Evolutionary conservation across 306 rosid genomes (phyloP).

Genomic region (Cajanus cajan): DNA sequence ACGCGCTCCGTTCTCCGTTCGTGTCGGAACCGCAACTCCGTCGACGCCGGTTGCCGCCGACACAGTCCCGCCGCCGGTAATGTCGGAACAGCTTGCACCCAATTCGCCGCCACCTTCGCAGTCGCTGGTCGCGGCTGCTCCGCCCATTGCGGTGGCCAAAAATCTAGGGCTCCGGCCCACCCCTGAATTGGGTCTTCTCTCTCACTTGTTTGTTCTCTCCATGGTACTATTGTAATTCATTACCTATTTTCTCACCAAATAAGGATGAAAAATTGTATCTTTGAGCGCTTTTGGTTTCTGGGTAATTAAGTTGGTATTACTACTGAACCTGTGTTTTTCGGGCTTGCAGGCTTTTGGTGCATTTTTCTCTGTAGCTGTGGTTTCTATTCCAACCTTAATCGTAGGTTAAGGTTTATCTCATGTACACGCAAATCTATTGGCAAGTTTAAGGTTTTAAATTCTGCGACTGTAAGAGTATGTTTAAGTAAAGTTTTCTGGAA

Average conservation of each 20-base stretch:
- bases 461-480: too few species aligned
- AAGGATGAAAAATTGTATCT: neutral
- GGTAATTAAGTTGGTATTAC: neutral
- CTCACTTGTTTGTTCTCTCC: constrained; percentile 40
- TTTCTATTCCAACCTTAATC: constrained; percentile 50
- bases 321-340: neutral
- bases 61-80: neutral
- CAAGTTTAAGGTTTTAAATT: neutral
- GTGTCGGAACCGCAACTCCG: neutral
- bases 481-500: too few species aligned
- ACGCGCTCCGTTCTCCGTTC: neutral
- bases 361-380: constrained; percentile 41
- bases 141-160: constrained; percentile 7
- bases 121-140: neutral
- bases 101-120: neutral
- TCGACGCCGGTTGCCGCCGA: neutral
- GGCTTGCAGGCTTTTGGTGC: constrained; percentile 48
- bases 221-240: constrained; percentile 13
- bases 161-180: constrained; percentile 33
- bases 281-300: neutral
- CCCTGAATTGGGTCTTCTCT: constrained; percentile 39
- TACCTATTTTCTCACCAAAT: neutral
- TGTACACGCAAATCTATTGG: neutral
- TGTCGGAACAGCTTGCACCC: neutral
- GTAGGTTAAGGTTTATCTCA: constrained; percentile 22